phyloP scores from a whole-genome alignment of 2,329 filamentous ascomycete species.

The Sporothrix schenckii region DNA sequence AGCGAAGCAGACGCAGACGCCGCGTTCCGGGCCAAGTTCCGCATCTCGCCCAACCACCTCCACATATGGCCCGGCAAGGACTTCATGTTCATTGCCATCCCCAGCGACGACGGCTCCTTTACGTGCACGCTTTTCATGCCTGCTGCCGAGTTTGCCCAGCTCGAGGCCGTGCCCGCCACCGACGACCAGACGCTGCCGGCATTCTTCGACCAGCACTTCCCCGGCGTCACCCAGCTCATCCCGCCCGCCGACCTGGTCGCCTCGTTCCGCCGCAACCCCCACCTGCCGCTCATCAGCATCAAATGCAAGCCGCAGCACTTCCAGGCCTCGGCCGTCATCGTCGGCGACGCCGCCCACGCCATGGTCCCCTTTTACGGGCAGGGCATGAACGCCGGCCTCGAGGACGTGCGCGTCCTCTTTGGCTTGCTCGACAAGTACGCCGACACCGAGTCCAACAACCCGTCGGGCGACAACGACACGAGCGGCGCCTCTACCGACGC shows the following conservation, averaged over 20 bases:
- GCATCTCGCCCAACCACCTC: constrained; percentile 86
- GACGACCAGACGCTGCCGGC: constrained; percentile 51
- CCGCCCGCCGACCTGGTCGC: constrained; percentile 66
- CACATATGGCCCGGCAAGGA: constrained; percentile 96
- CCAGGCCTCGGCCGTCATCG: constrained; percentile 73
- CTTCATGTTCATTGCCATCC: constrained; percentile 99
- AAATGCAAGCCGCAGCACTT: constrained; percentile 91
- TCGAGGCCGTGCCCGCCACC: constrained; percentile 64
- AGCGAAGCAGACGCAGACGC: constrained; percentile 39
- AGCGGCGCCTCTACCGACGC: constrained; percentile 54
- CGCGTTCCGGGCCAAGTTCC: constrained; percentile 57
- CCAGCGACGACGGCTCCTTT: constrained; percentile 82
- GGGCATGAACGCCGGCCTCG: constrained; percentile 94
- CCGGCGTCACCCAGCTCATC: constrained; percentile 77
- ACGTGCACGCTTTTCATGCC: constrained; percentile 94
- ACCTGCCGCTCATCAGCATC: constrained; percentile 89
- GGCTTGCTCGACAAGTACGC: constrained; percentile 73
- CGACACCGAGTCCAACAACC: constrained; percentile 38
- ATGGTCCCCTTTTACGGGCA: constrained; percentile 99
- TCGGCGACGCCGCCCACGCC: constrained; percentile 94
- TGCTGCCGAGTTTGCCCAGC: constrained; percentile 64
- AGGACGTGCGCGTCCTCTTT: constrained; percentile 90
- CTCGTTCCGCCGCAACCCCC: constrained; percentile 81
- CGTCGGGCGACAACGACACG: constrained; percentile 49
- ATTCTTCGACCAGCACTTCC: constrained; percentile 85